A percentile compares a stretch with the other conserved stretches of the same genome.
Evolutionary conservation across 164 flowering plant species (phyloP).

Genomic region (Berberis vulgaris): DNA sequence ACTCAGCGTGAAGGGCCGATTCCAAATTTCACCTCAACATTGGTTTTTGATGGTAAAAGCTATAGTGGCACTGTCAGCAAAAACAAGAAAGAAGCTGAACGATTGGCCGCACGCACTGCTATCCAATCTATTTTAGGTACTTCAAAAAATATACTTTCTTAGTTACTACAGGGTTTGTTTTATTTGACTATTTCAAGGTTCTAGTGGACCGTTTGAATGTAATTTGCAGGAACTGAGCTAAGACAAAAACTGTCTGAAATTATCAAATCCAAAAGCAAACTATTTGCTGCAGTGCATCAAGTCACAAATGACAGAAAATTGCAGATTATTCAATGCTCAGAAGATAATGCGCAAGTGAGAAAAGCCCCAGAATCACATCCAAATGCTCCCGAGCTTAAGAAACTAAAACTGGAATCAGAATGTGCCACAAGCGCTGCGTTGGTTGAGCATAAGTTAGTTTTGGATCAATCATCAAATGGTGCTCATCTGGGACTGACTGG

Average conservation of each 20-base stretch:
- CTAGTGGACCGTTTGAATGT: background rate
- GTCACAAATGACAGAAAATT: conserved; percentile 9
- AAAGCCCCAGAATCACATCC: conserved; percentile 3
- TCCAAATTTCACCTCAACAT: conserved; percentile 36
- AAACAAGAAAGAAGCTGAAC: conserved; percentile 68
- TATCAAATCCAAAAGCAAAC: conserved; percentile 36
- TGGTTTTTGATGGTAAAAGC: conserved; percentile 33
- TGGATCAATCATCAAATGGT: background rate
- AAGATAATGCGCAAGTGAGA: background rate
- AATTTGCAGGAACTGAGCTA: conserved; percentile 24
- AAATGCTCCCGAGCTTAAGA: conserved; percentile 3
- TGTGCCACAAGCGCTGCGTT: conserved; percentile 5
- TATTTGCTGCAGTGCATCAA: conserved; percentile 25
- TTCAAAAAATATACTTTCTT: background rate
- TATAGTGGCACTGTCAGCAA: conserved; percentile 31
- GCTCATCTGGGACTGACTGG: background rate
- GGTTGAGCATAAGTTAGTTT: conserved; percentile 6
- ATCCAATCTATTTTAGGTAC: conserved; percentile 40
- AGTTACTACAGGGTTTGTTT: background rate
- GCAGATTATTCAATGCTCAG: conserved; percentile 2
- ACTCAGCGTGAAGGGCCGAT: conserved; percentile 19
- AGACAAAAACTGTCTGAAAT: conserved; percentile 25
- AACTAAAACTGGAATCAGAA: conserved; percentile 10
- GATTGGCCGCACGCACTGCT: conserved; percentile 49
- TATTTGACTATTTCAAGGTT: background rate